Base-by-base conservation (phyloP, 2,329 filamentous ascomycete genomes). In the Cytospora paraplurivora region DNA sequence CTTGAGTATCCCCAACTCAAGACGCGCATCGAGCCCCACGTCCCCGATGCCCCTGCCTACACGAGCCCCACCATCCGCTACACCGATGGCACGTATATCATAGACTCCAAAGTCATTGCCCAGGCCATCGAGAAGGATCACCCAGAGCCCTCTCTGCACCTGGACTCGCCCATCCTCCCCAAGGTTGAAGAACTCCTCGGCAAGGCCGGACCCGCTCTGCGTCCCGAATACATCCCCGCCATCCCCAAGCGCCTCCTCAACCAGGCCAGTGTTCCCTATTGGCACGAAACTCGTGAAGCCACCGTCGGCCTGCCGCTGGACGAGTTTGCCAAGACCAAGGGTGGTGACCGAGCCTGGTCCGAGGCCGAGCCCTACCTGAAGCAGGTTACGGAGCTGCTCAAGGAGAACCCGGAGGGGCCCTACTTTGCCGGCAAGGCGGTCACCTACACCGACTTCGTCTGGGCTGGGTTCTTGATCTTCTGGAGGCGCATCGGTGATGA, bases 1-100 rank as follows among this genome's bases (percentile, higher is more conserved):
- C 75, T 79, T 17, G 87, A 90, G 70, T 91, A 89, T 68, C 88
- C 88, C 0, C 83, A 90, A 41, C 79, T 92, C 65, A 81, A 78
- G 62, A 74, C 83, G 1, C 82, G 73, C 2, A 76, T 91, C 56
- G 77, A 84, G 68, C 76, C 79, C 34, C 78, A 85, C 21, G 82
- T 85, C 56, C 67, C 75, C 10, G 72, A n/a, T n/a, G n/a, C 73
- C 2, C 73, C 74, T 41, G 67, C 73, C 47, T 88, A 86, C 73
- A 84, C 81, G 13, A 81, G 82, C 61, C 88, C 88, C 0, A 77
- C 84, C 1, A 76, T 88, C 67, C 77, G 74, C 17, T 78, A 87
- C 53, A 78, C 82, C 0, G 81, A 87, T 55, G 85, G 84, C 19
- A 82, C 72, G 1, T 87, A 84, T 69, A 68, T 88, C 10, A 89